Percentiles rank a stretch among this genome's conserved stretches.
These are phyloP conservation scores for Diaporthe sp. DNA, from an alignment of 2,329 filamentous ascomycete genomes.

Conservation along the genomic window DNA sequence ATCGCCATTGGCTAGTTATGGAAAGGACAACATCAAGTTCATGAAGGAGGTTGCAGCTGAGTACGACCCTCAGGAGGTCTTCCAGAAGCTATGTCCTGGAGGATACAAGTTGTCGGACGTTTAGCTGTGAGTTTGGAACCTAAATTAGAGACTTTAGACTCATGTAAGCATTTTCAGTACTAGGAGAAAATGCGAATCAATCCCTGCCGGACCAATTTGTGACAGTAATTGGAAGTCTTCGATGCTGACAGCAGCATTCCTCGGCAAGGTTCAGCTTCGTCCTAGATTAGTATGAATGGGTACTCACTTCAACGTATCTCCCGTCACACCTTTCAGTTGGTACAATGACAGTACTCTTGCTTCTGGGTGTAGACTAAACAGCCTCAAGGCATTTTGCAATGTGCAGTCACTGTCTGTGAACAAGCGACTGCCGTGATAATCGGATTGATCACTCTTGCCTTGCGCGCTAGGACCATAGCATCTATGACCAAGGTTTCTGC, in stretches of 20 bases:
- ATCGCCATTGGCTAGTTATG: slow-evolving; percentile 47
- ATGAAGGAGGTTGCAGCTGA: slow-evolving; percentile 44
- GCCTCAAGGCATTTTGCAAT: no score
- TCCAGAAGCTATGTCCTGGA: slow-evolving; percentile 47
- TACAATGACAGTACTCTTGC: no score
- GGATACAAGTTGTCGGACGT: slow-evolving; percentile 44
- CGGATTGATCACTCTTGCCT: background rate
- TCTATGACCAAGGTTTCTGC: background rate
- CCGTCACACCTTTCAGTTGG: no score
- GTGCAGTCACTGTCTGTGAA: background rate
- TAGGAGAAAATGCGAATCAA: no score
- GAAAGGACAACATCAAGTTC: slow-evolving; percentile 47
- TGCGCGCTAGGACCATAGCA: background rate
- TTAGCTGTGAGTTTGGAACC: slow-evolving; percentile 24
- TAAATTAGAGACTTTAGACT: background rate
- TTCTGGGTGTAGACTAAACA: no score
- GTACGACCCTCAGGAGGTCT: slow-evolving; percentile 48
- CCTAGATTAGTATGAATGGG: no score
- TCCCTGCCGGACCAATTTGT: no score
- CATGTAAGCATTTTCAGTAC: no score
- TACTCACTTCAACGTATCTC: no score
- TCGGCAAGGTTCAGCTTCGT: no score
- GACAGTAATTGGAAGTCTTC: no score
- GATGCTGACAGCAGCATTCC: no score
- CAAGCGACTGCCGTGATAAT: background rate